Percentiles rank a stretch among this genome's conserved stretches.
These are phyloP conservation scores for Stevia rebaudiana DNA, from an alignment of 140 eudicot species.

Conservation along the genomic window DNA sequence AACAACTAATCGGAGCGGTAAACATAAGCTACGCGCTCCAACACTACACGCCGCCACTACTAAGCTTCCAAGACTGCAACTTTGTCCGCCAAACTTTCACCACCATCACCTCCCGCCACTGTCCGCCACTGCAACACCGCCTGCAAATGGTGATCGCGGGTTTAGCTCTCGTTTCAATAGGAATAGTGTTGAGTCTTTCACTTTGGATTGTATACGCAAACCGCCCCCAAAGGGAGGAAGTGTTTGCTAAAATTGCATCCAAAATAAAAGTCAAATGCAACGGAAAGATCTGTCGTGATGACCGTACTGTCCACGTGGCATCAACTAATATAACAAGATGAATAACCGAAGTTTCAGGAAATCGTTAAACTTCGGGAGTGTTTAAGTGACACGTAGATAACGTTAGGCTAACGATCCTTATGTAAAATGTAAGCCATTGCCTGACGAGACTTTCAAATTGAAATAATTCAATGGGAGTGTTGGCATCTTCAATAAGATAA, in stretches of 20 bases:
- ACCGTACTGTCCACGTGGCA: slow-evolving; percentile 4
- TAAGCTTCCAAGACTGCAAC: slow-evolving; percentile 78
- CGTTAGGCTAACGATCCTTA: background rate
- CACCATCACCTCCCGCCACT: slow-evolving; percentile 53
- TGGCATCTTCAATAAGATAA: too few species aligned
- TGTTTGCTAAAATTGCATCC: slow-evolving; percentile 55
- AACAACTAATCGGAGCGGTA: slow-evolving; percentile 60
- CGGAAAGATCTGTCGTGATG: slow-evolving; percentile 28
- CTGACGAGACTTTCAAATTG: too few species aligned
- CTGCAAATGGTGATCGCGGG: slow-evolving; percentile 59
- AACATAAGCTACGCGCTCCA: slow-evolving; percentile 73
- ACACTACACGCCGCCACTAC: slow-evolving; percentile 73
- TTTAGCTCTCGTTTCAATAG: slow-evolving; percentile 62
- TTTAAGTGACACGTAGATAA: background rate
- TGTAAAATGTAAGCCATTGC: background rate
- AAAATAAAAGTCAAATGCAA: slow-evolving; percentile 44
- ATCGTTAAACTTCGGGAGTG: background rate
- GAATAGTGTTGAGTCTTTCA: slow-evolving; percentile 75
- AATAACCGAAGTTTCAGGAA: slow-evolving; percentile 14
- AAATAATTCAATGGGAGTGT: too few species aligned
- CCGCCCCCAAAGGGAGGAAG: slow-evolving; percentile 99
- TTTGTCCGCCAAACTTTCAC: slow-evolving; percentile 71
- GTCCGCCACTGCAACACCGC: slow-evolving; percentile 57
- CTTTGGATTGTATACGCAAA: slow-evolving; percentile 85
- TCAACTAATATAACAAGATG: background rate